Evolutionary conservation across 108 stramenopile species (phyloP).

Genomic region (Seminavis robusta): DNA sequence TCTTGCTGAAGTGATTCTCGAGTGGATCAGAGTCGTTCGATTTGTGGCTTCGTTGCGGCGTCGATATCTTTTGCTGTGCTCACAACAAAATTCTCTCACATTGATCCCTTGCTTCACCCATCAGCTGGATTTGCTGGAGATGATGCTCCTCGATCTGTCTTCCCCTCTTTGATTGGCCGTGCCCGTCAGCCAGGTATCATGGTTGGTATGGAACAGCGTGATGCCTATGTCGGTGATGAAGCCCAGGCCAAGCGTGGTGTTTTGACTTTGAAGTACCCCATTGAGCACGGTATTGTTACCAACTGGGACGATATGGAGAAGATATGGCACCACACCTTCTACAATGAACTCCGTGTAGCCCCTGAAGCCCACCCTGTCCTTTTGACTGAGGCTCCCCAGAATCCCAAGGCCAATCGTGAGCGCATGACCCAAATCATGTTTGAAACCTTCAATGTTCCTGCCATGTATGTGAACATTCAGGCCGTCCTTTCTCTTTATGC

Average conservation of each 20-base stretch:
- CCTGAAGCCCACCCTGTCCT: slow-evolving; percentile 96
- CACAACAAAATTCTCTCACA: too few relatives aligned
- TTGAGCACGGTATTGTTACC: slow-evolving; percentile 94
- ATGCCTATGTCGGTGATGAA: slow-evolving; percentile 96
- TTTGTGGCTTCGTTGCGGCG: too few relatives aligned
- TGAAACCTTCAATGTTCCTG: slow-evolving; percentile 98
- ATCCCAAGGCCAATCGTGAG: slow-evolving; percentile 97
- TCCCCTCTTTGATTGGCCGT: slow-evolving; percentile 91
- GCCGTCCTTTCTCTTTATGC: slow-evolving; percentile 89
- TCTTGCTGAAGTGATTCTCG: too few relatives aligned
- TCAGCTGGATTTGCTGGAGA: slow-evolving; percentile 88
- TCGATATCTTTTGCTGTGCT: too few relatives aligned
- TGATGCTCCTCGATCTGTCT: slow-evolving; percentile 90
- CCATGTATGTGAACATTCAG: slow-evolving; percentile 98
- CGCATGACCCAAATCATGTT: slow-evolving; percentile 99
- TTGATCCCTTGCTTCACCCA: background rate
- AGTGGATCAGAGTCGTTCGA: too few relatives aligned
- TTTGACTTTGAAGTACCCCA: slow-evolving; percentile 96
- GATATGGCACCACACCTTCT: slow-evolving; percentile 93
- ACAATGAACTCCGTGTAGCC: slow-evolving; percentile 88
- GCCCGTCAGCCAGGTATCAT: slow-evolving; percentile 93
- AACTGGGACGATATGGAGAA: slow-evolving; percentile 95
- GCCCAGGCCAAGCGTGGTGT: slow-evolving; percentile 90
- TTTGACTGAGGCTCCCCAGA: slow-evolving; percentile 95
- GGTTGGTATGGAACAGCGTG: slow-evolving; percentile 57